Conservation (phyloP, 2,329 filamentous ascomycete species). For the Cladosporium velox region DNA sequence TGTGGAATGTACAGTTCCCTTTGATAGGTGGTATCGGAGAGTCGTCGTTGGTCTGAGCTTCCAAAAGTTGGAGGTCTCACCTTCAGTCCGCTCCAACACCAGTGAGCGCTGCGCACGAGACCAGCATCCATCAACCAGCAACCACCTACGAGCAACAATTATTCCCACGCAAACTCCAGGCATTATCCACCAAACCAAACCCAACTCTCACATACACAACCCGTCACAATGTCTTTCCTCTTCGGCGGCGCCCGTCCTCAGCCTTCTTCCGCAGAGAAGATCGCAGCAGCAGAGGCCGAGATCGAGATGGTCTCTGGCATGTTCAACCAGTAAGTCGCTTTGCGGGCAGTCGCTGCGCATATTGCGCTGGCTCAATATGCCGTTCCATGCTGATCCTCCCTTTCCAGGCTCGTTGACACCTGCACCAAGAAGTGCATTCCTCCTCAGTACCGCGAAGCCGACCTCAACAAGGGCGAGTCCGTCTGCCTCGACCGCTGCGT, state of each 20-base stretch:
- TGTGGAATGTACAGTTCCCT: background rate
- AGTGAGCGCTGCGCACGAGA: conserved; percentile 10
- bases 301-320: conserved; percentile 97
- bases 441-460: conserved; percentile 86
- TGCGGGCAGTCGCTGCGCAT: background rate
- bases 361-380: background rate
- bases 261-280: conserved; percentile 94
- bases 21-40: background rate
- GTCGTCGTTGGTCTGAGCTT: background rate
- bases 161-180: background rate
- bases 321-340: conserved; percentile 79
- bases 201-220: conserved; percentile 1
- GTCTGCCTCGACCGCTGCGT: conserved; percentile 98
- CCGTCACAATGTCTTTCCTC: conserved; percentile 67
- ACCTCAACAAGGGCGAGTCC: conserved; percentile 98
- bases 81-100: background rate
- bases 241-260: conserved; percentile 72
- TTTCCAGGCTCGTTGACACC: conserved; percentile 69
- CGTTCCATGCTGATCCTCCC: background rate
- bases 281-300: conserved; percentile 92
- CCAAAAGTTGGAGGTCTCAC: background rate
- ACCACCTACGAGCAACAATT: conserved; percentile 11
- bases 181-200: background rate
- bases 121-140: conserved; percentile 16
- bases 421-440: conserved; percentile 96